Evolutionary conservation across 2,329 filamentous ascomycete species (phyloP).

Genomic region (Dothideomycetes sp.): DNA sequence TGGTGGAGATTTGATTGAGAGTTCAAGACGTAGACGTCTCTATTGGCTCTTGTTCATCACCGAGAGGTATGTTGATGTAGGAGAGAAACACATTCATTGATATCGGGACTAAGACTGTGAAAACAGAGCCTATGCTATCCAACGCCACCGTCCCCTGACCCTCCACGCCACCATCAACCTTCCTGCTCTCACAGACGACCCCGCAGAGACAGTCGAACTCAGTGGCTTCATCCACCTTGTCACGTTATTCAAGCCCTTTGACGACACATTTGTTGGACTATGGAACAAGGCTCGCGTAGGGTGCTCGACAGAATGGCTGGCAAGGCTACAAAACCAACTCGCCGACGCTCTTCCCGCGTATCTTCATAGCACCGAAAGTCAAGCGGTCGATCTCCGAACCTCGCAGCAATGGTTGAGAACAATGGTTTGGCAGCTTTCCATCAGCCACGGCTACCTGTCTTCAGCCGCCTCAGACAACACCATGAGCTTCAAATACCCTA

Average conservation of each 20-base stretch:
- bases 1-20: slow-evolving; percentile 41
- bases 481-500: slow-evolving; percentile 53
- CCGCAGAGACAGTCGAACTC: slow-evolving; percentile 46
- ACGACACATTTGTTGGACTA: slow-evolving; percentile 53
- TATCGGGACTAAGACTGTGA: background rate
- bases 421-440: slow-evolving; percentile 65
- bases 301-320: slow-evolving; percentile 38
- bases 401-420: slow-evolving; percentile 63
- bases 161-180: slow-evolving; percentile 50
- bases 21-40: slow-evolving; percentile 45
- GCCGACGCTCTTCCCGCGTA: slow-evolving; percentile 46
- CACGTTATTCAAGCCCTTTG: slow-evolving; percentile 52
- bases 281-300: slow-evolving; percentile 51
- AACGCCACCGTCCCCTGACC: slow-evolving; percentile 54
- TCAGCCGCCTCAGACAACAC: slow-evolving; percentile 46
- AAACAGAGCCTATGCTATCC: slow-evolving; percentile 54
- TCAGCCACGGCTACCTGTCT: slow-evolving; percentile 55
- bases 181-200: slow-evolving; percentile 41
- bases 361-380: slow-evolving; percentile 52
- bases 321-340: slow-evolving; percentile 42
- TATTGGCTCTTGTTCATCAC: slow-evolving; percentile 57
- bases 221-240: slow-evolving; percentile 53
- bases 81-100: too few species aligned
- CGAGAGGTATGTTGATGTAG: slow-evolving; percentile 38
- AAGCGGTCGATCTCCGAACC: slow-evolving; percentile 59